Evolutionary conservation across 2,329 filamentous ascomycete genomes (phyloP), one percentile per base, ranked within the genome.

Genomic region (Fonsecaea pedrosoi): DNA sequence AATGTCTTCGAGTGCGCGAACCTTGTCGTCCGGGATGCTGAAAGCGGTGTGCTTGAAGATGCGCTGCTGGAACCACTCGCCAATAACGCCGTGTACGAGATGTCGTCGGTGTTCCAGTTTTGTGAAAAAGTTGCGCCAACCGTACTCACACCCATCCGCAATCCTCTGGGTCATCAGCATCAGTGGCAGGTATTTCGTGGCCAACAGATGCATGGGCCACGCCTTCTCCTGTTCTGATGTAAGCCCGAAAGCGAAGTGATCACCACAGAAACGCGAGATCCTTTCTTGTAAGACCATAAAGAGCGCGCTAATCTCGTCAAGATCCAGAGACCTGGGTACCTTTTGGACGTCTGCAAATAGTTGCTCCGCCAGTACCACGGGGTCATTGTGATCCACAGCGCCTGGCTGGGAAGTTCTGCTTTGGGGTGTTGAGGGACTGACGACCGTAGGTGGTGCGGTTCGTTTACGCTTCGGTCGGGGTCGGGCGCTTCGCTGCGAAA

Each of bases 101-200:
- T 68, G 56, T 8, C 54, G 53, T 2, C 72, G 71, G 21, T 67
- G 57, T 32, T 67, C 61, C 1, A 35, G 50, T 10, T 67, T 64
- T 10, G 70, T 70, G 60, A 74, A 71, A 63, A 73, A 69, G 37
- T 65, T 40, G 9, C 60, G 50, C 72, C 72, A 74, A 6, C 65
- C 65, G 40, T 62, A 56, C 7, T 61, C 42, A 15, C 45, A 60
- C 25, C 65, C 68, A 21, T 71, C 68, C 4, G 68, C 70, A 6
- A 72, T 68, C 25, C 42, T 68, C 37, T 54, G 40, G 15, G 65
- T 59, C 15, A 64, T 63, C 6, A 42, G 50, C 40, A 62, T 66
- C 32, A 70, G 34, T 4, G 54, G 32, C 34, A 54, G 9, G 48
- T 69, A 66, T 30, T 66, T 54, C 25, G 35, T 59, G 7, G 37